A percentile compares a stretch with the other conserved stretches of the same genome.
Conservation (phyloP, 2,329 filamentous ascomycete genomes). For the Camillea tinctor region DNA sequence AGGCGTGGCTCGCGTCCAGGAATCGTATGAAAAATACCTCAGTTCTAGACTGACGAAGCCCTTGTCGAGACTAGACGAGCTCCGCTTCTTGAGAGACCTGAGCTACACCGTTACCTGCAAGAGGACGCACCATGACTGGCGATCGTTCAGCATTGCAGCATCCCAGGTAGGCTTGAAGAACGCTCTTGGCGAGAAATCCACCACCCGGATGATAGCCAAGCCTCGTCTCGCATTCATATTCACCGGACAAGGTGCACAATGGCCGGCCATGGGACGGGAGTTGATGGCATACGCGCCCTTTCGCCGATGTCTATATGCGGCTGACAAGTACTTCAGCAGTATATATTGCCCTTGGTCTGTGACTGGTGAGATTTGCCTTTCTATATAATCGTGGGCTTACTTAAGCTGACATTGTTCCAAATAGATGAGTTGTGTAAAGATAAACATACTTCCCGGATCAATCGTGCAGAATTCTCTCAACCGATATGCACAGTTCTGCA, state of each 20-base stretch:
- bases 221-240: constrained; percentile 32
- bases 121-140: neutral
- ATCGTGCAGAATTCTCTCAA: constrained; percentile 14
- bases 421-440: constrained; percentile 14
- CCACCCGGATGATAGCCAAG: neutral
- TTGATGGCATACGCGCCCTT: constrained; percentile 17
- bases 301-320: constrained; percentile 3
- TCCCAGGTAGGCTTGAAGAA: neutral
- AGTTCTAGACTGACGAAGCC: neutral
- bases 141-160: neutral
- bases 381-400: neutral
- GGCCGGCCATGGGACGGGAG: constrained; percentile 39
- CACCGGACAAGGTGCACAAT: constrained; percentile 47
- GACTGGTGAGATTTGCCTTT: neutral
- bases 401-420: neutral
- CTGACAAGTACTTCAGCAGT: constrained; percentile 9
- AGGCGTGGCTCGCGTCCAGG: constrained; percentile 1
- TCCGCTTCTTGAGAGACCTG: neutral
- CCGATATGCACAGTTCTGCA: constrained; percentile 33
- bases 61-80: neutral
- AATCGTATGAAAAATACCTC: constrained; percentile 5
- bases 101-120: neutral
- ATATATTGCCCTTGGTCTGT: constrained; percentile 3
- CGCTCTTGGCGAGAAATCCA: neutral
- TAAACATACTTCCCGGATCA: constrained; percentile 8